Conservation (phyloP, 2,329 filamentous ascomycete genomes). For the Aspergillus flavus region DNA sequence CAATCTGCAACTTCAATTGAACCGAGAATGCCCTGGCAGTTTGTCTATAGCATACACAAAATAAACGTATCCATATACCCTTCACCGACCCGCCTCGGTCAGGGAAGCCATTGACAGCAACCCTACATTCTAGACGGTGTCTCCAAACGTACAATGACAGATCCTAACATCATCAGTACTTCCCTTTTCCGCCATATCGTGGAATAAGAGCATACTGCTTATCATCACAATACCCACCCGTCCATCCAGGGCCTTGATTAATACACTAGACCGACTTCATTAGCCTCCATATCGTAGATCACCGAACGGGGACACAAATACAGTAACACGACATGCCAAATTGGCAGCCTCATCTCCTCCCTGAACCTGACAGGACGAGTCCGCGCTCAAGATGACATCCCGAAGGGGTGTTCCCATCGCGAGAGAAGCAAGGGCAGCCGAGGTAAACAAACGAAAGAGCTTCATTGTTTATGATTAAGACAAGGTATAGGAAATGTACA, state of each 20-base stretch:
- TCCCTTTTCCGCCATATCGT: too few species aligned
- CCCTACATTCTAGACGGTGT: not conserved
- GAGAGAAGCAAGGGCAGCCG: not conserved
- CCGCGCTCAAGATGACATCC: conserved; percentile 6
- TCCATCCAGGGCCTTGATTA: conserved; percentile 18
- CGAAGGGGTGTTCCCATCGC: conserved; percentile 5
- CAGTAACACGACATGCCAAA: conserved; percentile 16
- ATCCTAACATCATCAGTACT: conserved; percentile 11
- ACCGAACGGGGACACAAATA: not conserved
- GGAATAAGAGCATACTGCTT: conserved; percentile 11
- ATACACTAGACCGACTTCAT: conserved; percentile 10
- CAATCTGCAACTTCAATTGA: not conserved
- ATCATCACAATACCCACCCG: conserved; percentile 18
- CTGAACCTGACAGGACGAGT: conserved; percentile 15
- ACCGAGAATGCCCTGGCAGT: not conserved
- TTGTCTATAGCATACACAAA: not conserved
- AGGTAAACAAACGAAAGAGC: not conserved
- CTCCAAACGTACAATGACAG: conserved; percentile 19
- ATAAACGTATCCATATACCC: not conserved
- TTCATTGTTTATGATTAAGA: not conserved
- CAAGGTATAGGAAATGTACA: not conserved
- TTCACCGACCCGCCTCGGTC: not conserved
- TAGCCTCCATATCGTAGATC: too few species aligned
- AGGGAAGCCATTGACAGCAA: not conserved
- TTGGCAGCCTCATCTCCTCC: conserved; percentile 16